Evolutionary conservation across 306 rosid genomes (phyloP).

Genomic region (Prunus mume): DNA sequence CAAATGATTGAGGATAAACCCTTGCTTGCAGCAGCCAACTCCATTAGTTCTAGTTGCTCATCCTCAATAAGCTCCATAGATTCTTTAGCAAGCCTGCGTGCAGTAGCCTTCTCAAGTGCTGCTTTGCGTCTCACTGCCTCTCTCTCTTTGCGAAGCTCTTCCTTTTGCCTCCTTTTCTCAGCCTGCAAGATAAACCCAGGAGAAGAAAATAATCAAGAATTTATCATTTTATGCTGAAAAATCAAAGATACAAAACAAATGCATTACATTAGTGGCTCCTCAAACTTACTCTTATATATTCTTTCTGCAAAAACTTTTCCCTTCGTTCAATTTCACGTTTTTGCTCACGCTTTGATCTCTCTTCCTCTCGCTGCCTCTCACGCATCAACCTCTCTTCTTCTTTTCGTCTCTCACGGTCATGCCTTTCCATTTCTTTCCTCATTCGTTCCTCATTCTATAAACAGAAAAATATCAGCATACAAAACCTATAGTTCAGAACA

Average conservation of each 20-base stretch:
- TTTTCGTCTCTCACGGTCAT: slow-evolving; percentile 86
- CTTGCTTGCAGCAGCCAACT: slow-evolving; percentile 83
- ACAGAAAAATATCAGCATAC: slow-evolving; percentile 18
- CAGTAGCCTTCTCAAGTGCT: slow-evolving; percentile 94
- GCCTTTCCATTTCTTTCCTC: slow-evolving; percentile 88
- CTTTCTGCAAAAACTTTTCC: slow-evolving; percentile 86
- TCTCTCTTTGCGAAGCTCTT: slow-evolving; percentile 84
- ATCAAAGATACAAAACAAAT: slow-evolving; percentile 17
- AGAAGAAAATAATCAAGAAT: slow-evolving; percentile 7
- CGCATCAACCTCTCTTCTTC: slow-evolving; percentile 96
- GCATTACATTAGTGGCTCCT: not conserved
- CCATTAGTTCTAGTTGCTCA: slow-evolving; percentile 97
- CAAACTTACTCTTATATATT: slow-evolving; percentile 66
- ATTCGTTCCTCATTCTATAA: slow-evolving; percentile 76
- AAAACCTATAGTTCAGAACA: slow-evolving; percentile 4
- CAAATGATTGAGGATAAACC: slow-evolving; percentile 77
- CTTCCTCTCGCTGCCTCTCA: slow-evolving; percentile 86
- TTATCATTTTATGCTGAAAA: slow-evolving; percentile 19
- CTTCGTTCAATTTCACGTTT: slow-evolving; percentile 82
- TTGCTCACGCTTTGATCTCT: slow-evolving; percentile 85
- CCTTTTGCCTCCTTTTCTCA: slow-evolving; percentile 83
- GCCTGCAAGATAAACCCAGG: slow-evolving; percentile 45
- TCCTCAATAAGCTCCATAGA: slow-evolving; percentile 99
- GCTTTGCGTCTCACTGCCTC: slow-evolving; percentile 93
- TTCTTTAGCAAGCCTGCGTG: slow-evolving; percentile 90